Evolutionary conservation across 2,329 filamentous ascomycete genomes (phyloP).

Genomic region (Aspergillus calidoustus): DNA sequence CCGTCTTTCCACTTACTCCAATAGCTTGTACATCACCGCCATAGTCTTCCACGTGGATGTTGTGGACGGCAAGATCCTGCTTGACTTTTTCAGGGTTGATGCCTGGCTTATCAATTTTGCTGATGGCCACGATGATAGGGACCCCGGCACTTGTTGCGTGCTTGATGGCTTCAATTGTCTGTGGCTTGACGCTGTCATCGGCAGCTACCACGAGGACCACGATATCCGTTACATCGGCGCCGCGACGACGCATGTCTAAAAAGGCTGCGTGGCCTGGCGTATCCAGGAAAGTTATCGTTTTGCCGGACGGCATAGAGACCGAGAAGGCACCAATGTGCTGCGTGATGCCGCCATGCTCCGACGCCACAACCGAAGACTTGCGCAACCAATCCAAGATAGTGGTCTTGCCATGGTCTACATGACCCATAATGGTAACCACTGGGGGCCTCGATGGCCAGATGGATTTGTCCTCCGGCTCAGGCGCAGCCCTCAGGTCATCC

Average conservation of each 20-base stretch:
- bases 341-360: constrained; percentile 95
- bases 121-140: constrained; percentile 96
- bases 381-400: constrained; percentile 92
- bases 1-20: constrained; percentile 89
- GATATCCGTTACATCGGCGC: constrained; percentile 95
- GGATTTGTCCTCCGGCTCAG: constrained; percentile 70
- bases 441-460: constrained; percentile 76
- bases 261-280: constrained; percentile 97
- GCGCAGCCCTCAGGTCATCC: constrained; percentile 74
- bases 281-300: constrained; percentile 93
- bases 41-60: constrained; percentile 90
- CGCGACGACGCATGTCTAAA: constrained; percentile 91
- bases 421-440: constrained; percentile 98
- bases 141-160: constrained; percentile 86
- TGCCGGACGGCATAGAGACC: constrained; percentile 82
- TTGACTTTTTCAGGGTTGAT: constrained; percentile 84
- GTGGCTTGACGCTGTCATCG: constrained; percentile 96
- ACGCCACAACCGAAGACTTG: constrained; percentile 87
- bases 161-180: constrained; percentile 94
- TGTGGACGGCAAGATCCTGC: constrained; percentile 78
- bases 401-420: constrained; percentile 98
- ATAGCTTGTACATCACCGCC: constrained; percentile 95
- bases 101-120: constrained; percentile 91
- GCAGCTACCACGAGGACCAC: constrained; percentile 94
- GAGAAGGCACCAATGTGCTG: constrained; percentile 98